Base-by-base conservation (phyloP, 441 rosid species). In the Populus hybrid region DNA sequence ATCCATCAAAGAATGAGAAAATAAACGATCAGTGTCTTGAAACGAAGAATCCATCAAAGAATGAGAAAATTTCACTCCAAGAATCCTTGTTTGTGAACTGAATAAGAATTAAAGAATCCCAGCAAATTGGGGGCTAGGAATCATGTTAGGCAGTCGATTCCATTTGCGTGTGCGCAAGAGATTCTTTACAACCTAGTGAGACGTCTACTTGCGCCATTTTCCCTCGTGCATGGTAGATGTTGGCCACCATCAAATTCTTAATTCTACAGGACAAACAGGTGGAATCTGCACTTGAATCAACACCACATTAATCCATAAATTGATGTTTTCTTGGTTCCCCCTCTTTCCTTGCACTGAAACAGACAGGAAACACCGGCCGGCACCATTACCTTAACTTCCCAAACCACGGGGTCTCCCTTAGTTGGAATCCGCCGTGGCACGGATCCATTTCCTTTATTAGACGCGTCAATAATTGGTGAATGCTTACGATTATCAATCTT, bases 21-120 rank as follows among this genome's bases (percentile, higher is more conserved):
- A 24, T 71, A 32, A 32, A 32, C 34, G 6, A 32, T 32, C 6
- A 32, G 34, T 32, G 34, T 32, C 34, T 32, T 32, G 34, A 5
- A 32, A 32, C 34, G 34, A 32, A 32, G 34, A 34, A 83, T 67
- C 75, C 72, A 74, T 64, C 8, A 12, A 64, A 71, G 59, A 53
- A 74, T 23, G 28, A 23, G 16, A 30, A 69, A 3, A 24, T 68
- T 36, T 24, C 30, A 70, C 40, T 10, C 38, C n/a, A 24, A 50
- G 73, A 74, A 77, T 71, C 81, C 23, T 38, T 74, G n/a, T 5
- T 28, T 2, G 6, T 12, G 64, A 61, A 38, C 50, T 36, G 71
- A 72, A 74, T 75, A 78, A 74, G 81, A 85, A 82, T 78, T 40
- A 67, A 63, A 73, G 82, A 83, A 84, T 79, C 81, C 85, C 84